These are phyloP conservation scores for Saturnispora hagleri DNA, from an alignment of 805 yeast species.

Conservation along the genomic window DNA sequence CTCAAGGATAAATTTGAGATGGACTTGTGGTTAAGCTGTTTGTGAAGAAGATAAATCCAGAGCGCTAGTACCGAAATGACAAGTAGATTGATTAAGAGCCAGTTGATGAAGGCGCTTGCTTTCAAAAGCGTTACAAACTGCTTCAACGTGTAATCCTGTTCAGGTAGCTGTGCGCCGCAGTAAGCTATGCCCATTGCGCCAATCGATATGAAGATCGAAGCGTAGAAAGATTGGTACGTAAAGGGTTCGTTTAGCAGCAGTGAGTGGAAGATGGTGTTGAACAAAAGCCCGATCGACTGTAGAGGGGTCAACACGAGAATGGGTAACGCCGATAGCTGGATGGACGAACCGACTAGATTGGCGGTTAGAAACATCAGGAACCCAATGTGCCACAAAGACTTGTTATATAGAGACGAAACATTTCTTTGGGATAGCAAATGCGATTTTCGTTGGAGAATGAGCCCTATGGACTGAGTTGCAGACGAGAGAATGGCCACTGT, in stretches of 20 bases:
- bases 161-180: conserved; percentile 59
- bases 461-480: conserved; percentile 4
- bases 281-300: conserved; percentile 82
- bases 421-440: neutral
- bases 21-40: conserved; percentile 6
- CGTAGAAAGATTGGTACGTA: conserved; percentile 45
- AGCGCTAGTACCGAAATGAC: conserved; percentile 23
- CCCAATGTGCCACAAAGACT: conserved; percentile 70
- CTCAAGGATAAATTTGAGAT: neutral
- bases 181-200: conserved; percentile 77
- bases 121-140: conserved; percentile 36
- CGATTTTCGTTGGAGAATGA: conserved; percentile 1
- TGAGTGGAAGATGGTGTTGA: conserved; percentile 68
- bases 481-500: conserved; percentile 3
- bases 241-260: conserved; percentile 60
- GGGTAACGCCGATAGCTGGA: conserved; percentile 79
- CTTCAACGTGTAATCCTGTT: conserved; percentile 42
- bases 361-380: conserved; percentile 60
- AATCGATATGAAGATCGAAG: conserved; percentile 56
- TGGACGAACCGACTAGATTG: conserved; percentile 70
- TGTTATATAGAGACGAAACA: conserved; percentile 29
- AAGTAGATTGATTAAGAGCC: conserved; percentile 39
- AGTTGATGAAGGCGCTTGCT: conserved; percentile 42
- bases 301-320: conserved; percentile 70
- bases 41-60: conserved; percentile 21